phyloP scores from a whole-genome alignment of 345 rosid genomes.

The Gossypium arboreum region DNA sequence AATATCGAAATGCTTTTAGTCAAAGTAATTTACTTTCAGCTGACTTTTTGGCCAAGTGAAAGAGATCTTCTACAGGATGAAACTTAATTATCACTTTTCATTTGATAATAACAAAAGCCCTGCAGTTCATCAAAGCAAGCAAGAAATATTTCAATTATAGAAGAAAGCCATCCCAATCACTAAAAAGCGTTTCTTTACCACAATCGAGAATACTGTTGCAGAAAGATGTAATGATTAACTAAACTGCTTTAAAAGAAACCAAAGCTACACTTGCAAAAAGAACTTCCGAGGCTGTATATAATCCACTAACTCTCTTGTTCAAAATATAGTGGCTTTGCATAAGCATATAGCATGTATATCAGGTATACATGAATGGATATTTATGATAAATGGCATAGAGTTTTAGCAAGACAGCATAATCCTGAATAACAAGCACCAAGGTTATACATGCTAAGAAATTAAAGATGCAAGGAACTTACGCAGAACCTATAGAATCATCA shows the following conservation, averaged over 20 bases:
- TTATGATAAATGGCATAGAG: background rate
- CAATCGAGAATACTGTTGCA: background rate
- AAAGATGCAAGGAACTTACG: slow-evolving; percentile 37
- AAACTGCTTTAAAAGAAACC: slow-evolving; percentile 3
- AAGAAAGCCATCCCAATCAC: background rate
- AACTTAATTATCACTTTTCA: slow-evolving; percentile 1
- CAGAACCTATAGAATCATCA: slow-evolving; percentile 61
- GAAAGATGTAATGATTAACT: background rate
- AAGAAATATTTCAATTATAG: background rate
- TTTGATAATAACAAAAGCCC: background rate
- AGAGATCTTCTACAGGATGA: background rate
- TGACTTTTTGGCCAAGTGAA: background rate
- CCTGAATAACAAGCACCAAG: background rate
- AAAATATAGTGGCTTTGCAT: background rate
- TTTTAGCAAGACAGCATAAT: slow-evolving; percentile 3
- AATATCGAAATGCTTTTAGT: background rate
- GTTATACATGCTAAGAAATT: background rate
- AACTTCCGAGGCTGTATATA: background rate
- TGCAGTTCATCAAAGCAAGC: background rate
- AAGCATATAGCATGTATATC: background rate
- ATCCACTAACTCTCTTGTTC: background rate
- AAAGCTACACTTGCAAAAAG: slow-evolving; percentile 2
- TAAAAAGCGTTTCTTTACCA: background rate
- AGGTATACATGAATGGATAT: background rate
- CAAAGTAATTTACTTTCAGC: background rate